phyloP scores from a whole-genome alignment of 495 filamentous ascomycete genomes.

The Xylaria nigripes region DNA sequence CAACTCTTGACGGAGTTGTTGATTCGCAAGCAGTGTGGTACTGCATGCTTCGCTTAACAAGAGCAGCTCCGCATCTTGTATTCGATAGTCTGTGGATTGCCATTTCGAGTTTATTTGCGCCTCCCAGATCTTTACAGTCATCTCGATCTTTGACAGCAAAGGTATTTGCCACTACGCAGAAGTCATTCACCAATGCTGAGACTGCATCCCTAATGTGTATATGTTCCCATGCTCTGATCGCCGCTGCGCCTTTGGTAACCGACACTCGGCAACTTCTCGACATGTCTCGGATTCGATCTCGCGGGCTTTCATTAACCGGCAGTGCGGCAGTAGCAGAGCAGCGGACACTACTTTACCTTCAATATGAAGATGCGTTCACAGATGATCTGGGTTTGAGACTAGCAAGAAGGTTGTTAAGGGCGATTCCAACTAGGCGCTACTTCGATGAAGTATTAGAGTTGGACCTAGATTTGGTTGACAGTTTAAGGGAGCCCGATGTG shows the following conservation, averaged over 20 bases:
- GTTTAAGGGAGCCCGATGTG: conserved; percentile 31
- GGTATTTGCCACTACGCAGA: conserved; percentile 30
- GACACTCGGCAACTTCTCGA: conserved; percentile 37
- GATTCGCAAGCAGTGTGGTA: conserved; percentile 46
- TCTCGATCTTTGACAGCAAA: conserved; percentile 34
- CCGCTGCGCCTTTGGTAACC: conserved; percentile 41
- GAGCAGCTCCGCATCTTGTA: conserved; percentile 45
- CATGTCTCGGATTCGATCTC: conserved; percentile 46
- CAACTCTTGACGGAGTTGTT: conserved; percentile 34
- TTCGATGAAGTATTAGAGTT: conserved; percentile 38
- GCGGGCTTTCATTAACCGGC: conserved; percentile 32
- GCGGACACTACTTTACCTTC: conserved; percentile 37
- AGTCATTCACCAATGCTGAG: conserved; percentile 33
- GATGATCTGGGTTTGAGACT: conserved; percentile 44
- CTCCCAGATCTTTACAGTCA: conserved; percentile 48
- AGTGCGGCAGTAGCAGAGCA: conserved; percentile 31
- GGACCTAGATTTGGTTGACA: conserved; percentile 20
- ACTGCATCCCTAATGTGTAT: conserved; percentile 45
- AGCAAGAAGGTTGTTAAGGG: conserved; percentile 42
- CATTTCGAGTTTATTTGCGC: conserved; percentile 57
- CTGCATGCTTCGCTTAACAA: conserved; percentile 45
- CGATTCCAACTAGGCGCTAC: conserved; percentile 39
- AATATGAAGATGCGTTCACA: conserved; percentile 49
- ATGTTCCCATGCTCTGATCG: conserved; percentile 46
- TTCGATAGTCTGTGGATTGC: conserved; percentile 73